Base-by-base conservation (phyloP, 768 basidiomycete species). In the Coprinellus micaceus region DNA sequence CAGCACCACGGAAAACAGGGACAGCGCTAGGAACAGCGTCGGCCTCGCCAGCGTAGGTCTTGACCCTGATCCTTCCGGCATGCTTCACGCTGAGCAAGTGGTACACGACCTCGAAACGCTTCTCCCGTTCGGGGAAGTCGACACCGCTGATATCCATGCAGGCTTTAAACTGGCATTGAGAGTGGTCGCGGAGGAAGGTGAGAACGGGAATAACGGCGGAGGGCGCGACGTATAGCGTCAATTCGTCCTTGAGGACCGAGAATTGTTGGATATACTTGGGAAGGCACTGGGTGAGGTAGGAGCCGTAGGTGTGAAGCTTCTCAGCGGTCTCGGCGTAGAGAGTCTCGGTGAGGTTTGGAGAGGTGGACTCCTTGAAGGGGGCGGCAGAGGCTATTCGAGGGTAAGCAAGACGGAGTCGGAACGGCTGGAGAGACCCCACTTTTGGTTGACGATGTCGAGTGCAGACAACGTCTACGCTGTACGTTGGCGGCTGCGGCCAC, bases 241-340 rank as follows among this genome's bases (percentile, higher is more conserved):
- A 79, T 71, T 98, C 97, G 71, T 98, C 97, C 79, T 93, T 93
- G 71, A 93, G 83, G 45, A 98, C 91, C 11, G 93, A 93, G 79
- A 96, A 98, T 72, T 98, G 97, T 73, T 98, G 96, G 68, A 99
- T 84, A 77, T 86, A 97, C 77, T 97, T 98, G 52, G 96, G 96
- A 22, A 98, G 84, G 68, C 89, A 93, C 66, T 95, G 91, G 49
- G 82, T 86, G 64, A 98, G 80, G 75, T 97, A 98, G 54, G 94
- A 90, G 66, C 93, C 96, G 64, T 94, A 98, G 37, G 84, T 82
- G 71, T 98, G 96, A 36, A 98, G 78, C 21, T 84, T 78, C 67
- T 89, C 85, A 17, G 90, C 85, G 40, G 88, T 80, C 65, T 84
- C 80, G 4, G 85, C 83, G 67, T 88, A 86, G 65, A 81, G 80